Percentiles rank a stretch among this genome's conserved stretches.
phyloP scores from a whole-genome alignment of 192 early-diverging fungal species.

The Coemansia sp. region DNA sequence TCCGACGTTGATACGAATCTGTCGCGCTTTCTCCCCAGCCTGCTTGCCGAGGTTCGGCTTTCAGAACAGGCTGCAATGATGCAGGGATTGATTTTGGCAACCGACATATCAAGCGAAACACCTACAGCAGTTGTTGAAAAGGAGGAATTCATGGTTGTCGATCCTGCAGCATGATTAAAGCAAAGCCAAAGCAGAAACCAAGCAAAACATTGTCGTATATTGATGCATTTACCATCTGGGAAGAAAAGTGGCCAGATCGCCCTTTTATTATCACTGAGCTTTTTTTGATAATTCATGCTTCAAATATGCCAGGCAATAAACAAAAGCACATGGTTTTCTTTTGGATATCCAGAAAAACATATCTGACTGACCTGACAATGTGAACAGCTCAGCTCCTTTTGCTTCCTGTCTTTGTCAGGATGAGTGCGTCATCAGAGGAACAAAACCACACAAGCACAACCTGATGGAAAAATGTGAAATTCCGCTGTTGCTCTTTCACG shows the following conservation, averaged over 20 bases:
- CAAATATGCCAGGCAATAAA: not conserved
- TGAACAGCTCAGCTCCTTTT: no score
- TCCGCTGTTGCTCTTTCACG: no score
- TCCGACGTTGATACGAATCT: slow-evolving; percentile 33
- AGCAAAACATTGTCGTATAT: slow-evolving; percentile 1
- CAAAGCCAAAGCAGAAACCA: not conserved
- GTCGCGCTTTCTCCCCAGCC: slow-evolving; percentile 30
- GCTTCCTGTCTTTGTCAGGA: no score
- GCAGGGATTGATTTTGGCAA: not conserved
- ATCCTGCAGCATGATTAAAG: not conserved
- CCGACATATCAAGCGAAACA: not conserved
- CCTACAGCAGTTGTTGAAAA: not conserved
- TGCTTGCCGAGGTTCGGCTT: slow-evolving; percentile 21
- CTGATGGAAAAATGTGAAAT: no score
- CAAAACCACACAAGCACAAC: no score
- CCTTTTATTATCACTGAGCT: no score
- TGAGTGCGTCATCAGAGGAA: no score
- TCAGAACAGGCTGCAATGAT: slow-evolving; percentile 9
- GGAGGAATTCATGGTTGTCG: slow-evolving; percentile 3
- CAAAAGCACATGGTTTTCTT: no score
- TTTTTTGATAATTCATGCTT: not conserved
- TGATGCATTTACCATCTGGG: no score
- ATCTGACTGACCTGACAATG: no score
- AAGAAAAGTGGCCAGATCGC: not conserved
- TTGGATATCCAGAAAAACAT: no score